Evolutionary conservation across 2,329 filamentous ascomycete species (phyloP).

Genomic region (Colletotrichum musae): DNA sequence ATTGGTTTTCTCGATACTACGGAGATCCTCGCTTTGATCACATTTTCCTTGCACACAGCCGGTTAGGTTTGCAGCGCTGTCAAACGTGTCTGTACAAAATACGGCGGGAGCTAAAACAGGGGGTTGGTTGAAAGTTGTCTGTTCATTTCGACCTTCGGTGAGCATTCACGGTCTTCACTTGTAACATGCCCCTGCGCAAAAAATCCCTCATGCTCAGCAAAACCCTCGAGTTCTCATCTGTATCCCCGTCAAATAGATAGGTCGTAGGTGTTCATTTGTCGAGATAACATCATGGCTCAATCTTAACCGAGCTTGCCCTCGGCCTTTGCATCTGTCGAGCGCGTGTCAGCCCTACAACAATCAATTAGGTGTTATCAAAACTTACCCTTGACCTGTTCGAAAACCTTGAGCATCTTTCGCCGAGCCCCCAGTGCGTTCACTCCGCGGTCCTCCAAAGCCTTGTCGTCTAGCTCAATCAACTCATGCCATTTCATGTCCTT

Average conservation of each 20-base stretch:
- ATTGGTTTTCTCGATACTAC: too few relatives aligned
- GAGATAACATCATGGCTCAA: background rate
- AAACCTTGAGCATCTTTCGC: constrained; percentile 99
- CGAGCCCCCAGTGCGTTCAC: constrained; percentile 95
- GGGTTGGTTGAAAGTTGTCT: too few relatives aligned
- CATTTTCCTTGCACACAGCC: too few relatives aligned
- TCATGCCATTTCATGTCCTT: constrained; percentile 99
- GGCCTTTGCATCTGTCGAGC: constrained; percentile 55
- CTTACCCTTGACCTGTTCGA: constrained; percentile 91
- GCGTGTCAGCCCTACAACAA: background rate
- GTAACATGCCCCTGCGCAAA: background rate
- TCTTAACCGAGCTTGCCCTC: constrained; percentile 76
- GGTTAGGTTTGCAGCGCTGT: too few relatives aligned
- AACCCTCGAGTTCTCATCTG: background rate
- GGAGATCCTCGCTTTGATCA: too few relatives aligned
- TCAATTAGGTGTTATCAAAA: constrained; percentile 2
- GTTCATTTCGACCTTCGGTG: too few relatives aligned
- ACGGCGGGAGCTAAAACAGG: too few relatives aligned
- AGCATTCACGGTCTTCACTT: too few relatives aligned
- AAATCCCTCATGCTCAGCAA: background rate
- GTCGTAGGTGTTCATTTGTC: background rate
- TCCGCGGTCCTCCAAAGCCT: constrained; percentile 90
- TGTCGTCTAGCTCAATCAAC: constrained; percentile 91
- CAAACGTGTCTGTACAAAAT: too few relatives aligned
- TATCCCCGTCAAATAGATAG: background rate